Percentiles rank a stretch among this genome's conserved stretches.
These are phyloP conservation scores for Kentomonas sorsogonicus DNA, from an alignment of 208 protist species.

Conservation along the genomic window DNA sequence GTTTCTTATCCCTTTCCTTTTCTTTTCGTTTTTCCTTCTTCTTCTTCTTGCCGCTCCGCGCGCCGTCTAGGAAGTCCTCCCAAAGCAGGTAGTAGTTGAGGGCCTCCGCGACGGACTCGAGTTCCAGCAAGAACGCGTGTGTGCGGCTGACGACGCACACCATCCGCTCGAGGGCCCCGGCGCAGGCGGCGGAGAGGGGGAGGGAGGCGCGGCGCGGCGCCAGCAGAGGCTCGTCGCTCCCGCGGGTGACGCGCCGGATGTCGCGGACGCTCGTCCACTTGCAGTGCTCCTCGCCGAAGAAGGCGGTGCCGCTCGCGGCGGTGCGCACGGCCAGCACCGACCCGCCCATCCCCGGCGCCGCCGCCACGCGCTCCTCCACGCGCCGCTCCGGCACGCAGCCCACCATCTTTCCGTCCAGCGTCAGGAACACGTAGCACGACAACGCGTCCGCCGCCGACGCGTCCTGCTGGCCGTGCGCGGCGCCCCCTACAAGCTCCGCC, in stretches of 20 bases:
- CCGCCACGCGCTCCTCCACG: conserved; percentile 19
- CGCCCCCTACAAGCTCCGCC: too few relatives aligned
- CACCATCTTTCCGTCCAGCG: conserved; percentile 32
- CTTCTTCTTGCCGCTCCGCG: too few relatives aligned
- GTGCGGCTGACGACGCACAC: conserved; percentile 44
- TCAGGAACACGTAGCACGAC: conserved; percentile 67
- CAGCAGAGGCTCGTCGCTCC: conserved; percentile 39
- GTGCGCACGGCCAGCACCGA: conserved; percentile 22
- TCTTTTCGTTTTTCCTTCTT: too few relatives aligned
- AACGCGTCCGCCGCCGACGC: too few relatives aligned
- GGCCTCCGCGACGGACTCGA: conserved; percentile 25
- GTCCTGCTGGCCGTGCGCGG: too few relatives aligned
- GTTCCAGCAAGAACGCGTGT: conserved; percentile 57
- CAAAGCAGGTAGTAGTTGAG: conserved; percentile 29
- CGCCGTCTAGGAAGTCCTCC: too few relatives aligned
- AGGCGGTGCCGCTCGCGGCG: conserved; percentile 20
- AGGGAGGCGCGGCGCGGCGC: conserved; percentile 21
- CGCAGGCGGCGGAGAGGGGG: too few relatives aligned
- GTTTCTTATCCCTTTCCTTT: too few relatives aligned
- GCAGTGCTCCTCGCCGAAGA: conserved; percentile 35
- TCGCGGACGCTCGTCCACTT: conserved; percentile 25
- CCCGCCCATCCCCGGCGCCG: not conserved
- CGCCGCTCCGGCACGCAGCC: conserved; percentile 32
- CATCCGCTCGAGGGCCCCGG: too few relatives aligned
- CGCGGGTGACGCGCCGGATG: conserved; percentile 40